phyloP scores from a whole-genome alignment of 1,284 basidiomycete species.

The Ustilago nuda region DNA sequence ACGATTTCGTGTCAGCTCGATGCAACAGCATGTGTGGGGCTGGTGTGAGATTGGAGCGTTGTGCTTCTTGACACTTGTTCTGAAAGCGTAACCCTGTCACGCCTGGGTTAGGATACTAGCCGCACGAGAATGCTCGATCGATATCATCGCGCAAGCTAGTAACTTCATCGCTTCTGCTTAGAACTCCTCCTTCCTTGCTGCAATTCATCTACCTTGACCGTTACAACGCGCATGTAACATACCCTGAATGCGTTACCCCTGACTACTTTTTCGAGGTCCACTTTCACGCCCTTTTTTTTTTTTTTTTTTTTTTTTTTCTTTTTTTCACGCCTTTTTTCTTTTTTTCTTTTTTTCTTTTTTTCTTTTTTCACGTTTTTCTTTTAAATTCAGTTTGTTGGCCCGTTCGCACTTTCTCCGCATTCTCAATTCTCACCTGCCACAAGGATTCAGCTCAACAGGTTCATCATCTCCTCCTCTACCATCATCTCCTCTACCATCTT shows the following conservation, averaged over 20 bases:
- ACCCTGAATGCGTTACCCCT: neutral
- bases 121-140: too few relatives aligned
- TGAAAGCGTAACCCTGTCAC: neutral
- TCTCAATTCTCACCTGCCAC: neutral
- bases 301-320: neutral
- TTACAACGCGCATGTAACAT: too few relatives aligned
- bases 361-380: conserved; percentile 1
- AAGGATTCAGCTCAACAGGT: too few relatives aligned
- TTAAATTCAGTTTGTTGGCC: neutral
- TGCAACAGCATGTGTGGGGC: too few relatives aligned
- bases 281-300: conserved; percentile 1
- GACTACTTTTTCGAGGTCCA: too few relatives aligned
- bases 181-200: too few relatives aligned
- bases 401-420: neutral
- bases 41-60: too few relatives aligned
- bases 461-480: neutral
- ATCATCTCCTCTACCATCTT: neutral
- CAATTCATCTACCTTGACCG: too few relatives aligned
- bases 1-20: too few relatives aligned
- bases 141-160: too few relatives aligned
- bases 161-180: too few relatives aligned
- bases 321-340: neutral
- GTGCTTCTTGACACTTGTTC: neutral
- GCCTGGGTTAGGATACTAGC: too few relatives aligned
- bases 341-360: neutral